A percentile compares a stretch with the other conserved stretches of the same genome.
Evolutionary conservation across 768 basidiomycete species (phyloP).

Genomic region (Auricularia cornea): DNA sequence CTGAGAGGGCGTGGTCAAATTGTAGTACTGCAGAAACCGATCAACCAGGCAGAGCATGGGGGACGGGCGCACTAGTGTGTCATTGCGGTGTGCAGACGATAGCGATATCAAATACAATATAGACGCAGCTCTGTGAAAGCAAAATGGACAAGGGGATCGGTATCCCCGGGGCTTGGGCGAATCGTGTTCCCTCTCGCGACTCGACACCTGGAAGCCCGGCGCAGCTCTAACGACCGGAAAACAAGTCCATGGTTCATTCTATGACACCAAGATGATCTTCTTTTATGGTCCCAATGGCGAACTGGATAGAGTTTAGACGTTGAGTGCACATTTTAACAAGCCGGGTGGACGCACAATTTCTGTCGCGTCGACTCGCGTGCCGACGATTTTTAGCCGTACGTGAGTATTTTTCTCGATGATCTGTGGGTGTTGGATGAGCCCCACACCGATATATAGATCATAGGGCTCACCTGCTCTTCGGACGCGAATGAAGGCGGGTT

Average conservation of each 20-base stretch:
- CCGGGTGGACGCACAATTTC: constrained; percentile 66
- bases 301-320: constrained; percentile 38
- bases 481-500: constrained; percentile 96
- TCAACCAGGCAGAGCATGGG: too few species aligned
- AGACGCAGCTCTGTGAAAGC: too few species aligned
- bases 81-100: too few species aligned
- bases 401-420: constrained; percentile 91
- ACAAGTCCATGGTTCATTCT: constrained; percentile 34
- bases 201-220: too few species aligned
- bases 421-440: constrained; percentile 28
- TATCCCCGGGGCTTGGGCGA: too few species aligned
- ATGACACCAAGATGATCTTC: constrained; percentile 96
- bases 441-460: constrained; percentile 2
- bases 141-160: too few species aligned
- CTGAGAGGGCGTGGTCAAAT: too few species aligned
- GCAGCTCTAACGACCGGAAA: too few species aligned
- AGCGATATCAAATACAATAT: too few species aligned
- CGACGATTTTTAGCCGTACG: constrained; percentile 94
- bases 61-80: too few species aligned
- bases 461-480: constrained; percentile 60
- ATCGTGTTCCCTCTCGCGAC: too few species aligned
- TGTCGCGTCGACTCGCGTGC: constrained; percentile 93
- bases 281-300: constrained; percentile 96
- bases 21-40: too few species aligned
- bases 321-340: neutral